These are phyloP conservation scores for Syzygium oleosum DNA, from an alignment of 345 rosid genomes.

Conservation along the genomic window DNA sequence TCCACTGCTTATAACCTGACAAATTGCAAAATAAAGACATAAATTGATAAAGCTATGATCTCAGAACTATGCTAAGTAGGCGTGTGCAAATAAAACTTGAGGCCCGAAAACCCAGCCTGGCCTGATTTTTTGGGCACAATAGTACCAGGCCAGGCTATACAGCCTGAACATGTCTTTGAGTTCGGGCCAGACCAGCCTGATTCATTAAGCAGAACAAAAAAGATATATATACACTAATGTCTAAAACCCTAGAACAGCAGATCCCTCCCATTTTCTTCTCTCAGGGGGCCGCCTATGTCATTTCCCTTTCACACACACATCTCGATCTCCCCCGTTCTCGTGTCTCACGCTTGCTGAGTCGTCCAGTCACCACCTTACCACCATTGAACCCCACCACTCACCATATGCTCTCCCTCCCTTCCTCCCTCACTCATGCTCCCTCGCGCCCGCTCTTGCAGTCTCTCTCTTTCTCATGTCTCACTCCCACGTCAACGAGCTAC, in stretches of 20 bases:
- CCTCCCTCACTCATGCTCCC: neutral
- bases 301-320: neutral
- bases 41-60: neutral
- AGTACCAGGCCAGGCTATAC: neutral
- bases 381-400: neutral
- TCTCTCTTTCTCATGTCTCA: neutral
- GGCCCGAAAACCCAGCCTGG: neutral
- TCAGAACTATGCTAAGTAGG: neutral
- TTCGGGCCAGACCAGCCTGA: neutral
- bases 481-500: neutral
- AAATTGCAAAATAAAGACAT: neutral
- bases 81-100: neutral
- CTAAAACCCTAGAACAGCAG: neutral
- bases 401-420: neutral
- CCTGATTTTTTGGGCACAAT: neutral
- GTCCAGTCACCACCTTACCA: neutral
- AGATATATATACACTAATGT: neutral
- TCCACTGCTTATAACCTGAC: conserved; percentile 53
- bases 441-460: neutral
- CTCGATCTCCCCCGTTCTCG: neutral
- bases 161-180: neutral
- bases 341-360: neutral
- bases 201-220: neutral
- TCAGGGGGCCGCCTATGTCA: neutral
- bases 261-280: neutral